Evolutionary conservation across 129 eudicot species (phyloP), one percentile per base, ranked within the genome.

Genomic region (Flaveria brownii): DNA sequence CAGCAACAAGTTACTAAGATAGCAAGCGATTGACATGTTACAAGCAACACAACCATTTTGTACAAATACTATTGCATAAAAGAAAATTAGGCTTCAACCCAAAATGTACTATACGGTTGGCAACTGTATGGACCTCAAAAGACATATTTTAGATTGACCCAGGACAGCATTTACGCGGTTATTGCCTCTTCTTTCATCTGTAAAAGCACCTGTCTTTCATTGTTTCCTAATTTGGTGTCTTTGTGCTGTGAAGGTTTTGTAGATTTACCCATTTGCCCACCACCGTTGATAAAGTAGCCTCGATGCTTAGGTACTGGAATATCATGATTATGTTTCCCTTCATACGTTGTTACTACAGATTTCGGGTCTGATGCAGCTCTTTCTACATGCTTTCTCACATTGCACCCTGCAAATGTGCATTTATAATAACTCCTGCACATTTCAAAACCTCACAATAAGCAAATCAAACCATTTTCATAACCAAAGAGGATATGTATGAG

Each of bases 271-370:
- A 57, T 84, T 11, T 81, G 77, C 11, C 68, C 41, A 12, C 46
- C 69, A 17, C 26, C 49, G 47, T 59, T 81, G 39, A 49, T 57
- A 62, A 72, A 80, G 74, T 81, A 77, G 77, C 68, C 63, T 62
- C 85, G 80, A 54, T 82, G 80, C 81, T 89, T 90, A n/a, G 83
- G 84, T 47, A 75, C 50, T 0, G 98, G 98, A 50, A 91, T 81
- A 61, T 90, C 97, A 25, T 93, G 98, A 80, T 93, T 84, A 77
- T 93, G 98, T 69, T 90, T 93, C 56, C 98, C 98, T 81, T 93
- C 98, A 16, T 93, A 93, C 20, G 98, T 90, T 17, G 98, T 93
- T 67, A 93, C 85, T 5, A 93, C 98, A 2, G 96, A 88, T 79
- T 90, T 88, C 15, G 90, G 86, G 81, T 93, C 98, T 7, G 90